Base-by-base conservation (phyloP, 768 basidiomycete genomes). In the Infundibulicybe gibba region DNA sequence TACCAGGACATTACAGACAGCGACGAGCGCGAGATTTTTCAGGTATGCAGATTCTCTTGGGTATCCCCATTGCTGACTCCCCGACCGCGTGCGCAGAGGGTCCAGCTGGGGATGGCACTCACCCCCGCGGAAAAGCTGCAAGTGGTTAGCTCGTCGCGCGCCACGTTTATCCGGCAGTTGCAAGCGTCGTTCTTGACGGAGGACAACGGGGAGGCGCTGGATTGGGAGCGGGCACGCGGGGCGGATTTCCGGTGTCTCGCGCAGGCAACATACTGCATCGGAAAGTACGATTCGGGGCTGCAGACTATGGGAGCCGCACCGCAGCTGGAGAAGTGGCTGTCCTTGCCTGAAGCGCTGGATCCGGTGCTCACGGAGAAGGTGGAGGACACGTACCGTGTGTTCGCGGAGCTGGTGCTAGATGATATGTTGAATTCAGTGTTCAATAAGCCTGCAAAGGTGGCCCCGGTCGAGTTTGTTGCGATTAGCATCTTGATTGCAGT, bases 91-190 rank as follows among this genome's bases (percentile, higher is more conserved):
- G 33, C 25, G 16, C 50, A 90, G 84, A 74, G 87, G 41, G 87
- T 90, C 6, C 87, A 89, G 62, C 70, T 87, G 3, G 87, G 87
- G 6, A 83, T 90, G 74, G 85, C 87, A 0, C 68, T 88, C 25
- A 88, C 85, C 0, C 82, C 83, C 3, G 81, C 84, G 8, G 87
- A 90, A 57, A 84, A 83, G 59, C 66, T 90, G 10, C 82, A 86
- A 57, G 87, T 86, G 0, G 68, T 80, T 48, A 76, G 69, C 44
- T 77, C 80, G 0, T 72, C 79, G 0, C 77, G 81, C 49, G 70
- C 83, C 1, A 49, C 59, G 1, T 81, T 89, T 56, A 70, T 87
- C 13, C 82, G 83, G n/a, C 63, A 69, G 11, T 51, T 90, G 3
- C 72, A 80, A 43, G 57, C 61, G 3, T 57, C 66, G 13, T 78